Evolutionary conservation across 2,329 filamentous ascomycete genomes (phyloP).

Genomic region (Balansia obtecta): DNA sequence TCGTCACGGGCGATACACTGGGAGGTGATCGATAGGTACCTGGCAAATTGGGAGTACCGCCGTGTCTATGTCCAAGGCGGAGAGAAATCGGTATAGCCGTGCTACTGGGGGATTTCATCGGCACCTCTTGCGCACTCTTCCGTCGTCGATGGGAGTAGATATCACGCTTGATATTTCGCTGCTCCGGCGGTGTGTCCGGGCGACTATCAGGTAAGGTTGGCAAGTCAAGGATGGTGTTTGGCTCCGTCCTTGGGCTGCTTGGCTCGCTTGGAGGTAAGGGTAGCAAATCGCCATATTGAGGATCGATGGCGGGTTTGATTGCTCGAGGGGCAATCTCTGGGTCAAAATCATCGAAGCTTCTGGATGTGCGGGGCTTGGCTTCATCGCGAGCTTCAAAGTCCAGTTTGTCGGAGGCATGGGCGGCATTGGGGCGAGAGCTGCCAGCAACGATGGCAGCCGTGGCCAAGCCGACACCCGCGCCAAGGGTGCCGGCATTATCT

Average conservation of each 20-base stretch:
- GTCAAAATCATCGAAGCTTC: conserved; percentile 31
- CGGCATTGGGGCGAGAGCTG: conserved; percentile 32
- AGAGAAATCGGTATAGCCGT: conserved; percentile 47
- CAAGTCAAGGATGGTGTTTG: conserved; percentile 35
- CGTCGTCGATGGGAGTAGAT: conserved; percentile 33
- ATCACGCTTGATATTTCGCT: conserved; percentile 28
- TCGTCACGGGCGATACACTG: conserved; percentile 18
- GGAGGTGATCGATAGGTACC: conserved; percentile 27
- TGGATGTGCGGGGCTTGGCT: conserved; percentile 8
- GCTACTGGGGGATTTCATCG: conserved; percentile 38
- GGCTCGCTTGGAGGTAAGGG: conserved; percentile 50
- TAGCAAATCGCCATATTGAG: conserved; percentile 51
- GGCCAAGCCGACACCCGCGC: conserved; percentile 55
- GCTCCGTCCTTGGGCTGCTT: conserved; percentile 29
- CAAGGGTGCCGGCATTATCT: conserved; percentile 59
- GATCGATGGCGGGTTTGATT: conserved; percentile 54
- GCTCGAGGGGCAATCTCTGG: conserved; percentile 45
- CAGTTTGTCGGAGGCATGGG: conserved; percentile 28
- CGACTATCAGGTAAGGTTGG: conserved; percentile 48
- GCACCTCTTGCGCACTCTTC: conserved; percentile 35
- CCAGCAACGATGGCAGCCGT: conserved; percentile 30
- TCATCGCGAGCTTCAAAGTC: conserved; percentile 18
- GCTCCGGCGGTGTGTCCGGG: conserved; percentile 41
- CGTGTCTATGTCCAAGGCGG: conserved; percentile 32
- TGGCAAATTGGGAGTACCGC: conserved; percentile 30